Evolutionary conservation across 805 yeast genomes (phyloP).

Genomic region (Wickerhamomyces alni): DNA sequence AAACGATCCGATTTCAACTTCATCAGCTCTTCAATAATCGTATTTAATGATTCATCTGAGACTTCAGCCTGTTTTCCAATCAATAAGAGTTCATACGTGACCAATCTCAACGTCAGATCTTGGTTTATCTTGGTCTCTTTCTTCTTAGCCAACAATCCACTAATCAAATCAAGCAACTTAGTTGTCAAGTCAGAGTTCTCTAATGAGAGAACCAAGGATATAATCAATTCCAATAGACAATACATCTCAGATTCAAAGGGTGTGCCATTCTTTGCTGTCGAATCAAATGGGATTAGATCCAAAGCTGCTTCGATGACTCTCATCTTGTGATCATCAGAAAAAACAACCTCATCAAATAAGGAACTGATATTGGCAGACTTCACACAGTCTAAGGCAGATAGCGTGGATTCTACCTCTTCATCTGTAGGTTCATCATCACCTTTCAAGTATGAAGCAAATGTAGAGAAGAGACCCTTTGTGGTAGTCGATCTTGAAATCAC

Average conservation of each 20-base stretch:
- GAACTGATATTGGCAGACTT: conserved; percentile 57
- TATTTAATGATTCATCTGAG: conserved; percentile 6
- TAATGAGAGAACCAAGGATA: conserved; percentile 5
- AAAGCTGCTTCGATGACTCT: conserved; percentile 27
- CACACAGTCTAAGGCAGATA: conserved; percentile 79
- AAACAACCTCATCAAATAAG: conserved; percentile 44
- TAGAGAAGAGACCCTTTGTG: conserved; percentile 77
- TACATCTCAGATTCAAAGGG: conserved; percentile 23
- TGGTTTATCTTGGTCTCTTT: conserved; percentile 14
- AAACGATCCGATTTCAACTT: conserved; percentile 10
- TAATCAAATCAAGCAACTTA: conserved; percentile 14
- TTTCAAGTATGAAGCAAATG: conserved; percentile 87
- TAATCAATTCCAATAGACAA: conserved; percentile 40
- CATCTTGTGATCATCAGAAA: neutral
- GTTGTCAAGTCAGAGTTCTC: neutral
- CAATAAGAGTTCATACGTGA: conserved; percentile 46
- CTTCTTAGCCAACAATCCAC: conserved; percentile 10
- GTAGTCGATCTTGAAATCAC: conserved; percentile 58
- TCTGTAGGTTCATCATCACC: conserved; percentile 96
- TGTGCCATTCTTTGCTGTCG: conserved; percentile 22
- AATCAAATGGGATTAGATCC: conserved; percentile 29
- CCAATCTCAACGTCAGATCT: conserved; percentile 35
- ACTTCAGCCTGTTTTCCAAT: conserved; percentile 10
- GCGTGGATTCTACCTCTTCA: conserved; percentile 83
- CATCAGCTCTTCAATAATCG: no score